Base-by-base conservation (phyloP, 1,139 yeast genomes). In the Eremothecium sinecaudum region DNA sequence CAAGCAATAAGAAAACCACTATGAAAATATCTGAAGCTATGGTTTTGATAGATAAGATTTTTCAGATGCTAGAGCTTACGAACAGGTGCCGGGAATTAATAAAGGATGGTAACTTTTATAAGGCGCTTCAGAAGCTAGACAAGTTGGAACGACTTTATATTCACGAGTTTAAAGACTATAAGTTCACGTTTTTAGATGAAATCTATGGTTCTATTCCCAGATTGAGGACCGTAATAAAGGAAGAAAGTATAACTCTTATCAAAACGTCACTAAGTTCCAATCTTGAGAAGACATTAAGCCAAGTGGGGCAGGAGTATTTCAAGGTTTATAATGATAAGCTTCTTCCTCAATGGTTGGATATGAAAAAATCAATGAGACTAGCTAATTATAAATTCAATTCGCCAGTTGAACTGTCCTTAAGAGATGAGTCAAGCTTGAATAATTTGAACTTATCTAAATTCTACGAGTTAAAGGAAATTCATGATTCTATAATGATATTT, bases 61-160 rank as follows among this genome's bases (percentile, higher is more conserved):
- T 87, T 21, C 87, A 80, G 45, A 90, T 87, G 8, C 66, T 90
- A 41, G 94, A 87, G 51, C 70, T 80, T 47, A 81, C 94, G 17
- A 87, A 86, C 56, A 80, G 78, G 50, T 83, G 86, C 35, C 86
- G 84, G 53, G 92, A 82, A 33, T 64, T 86, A 52, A 79, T 86
- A 43, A 74, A 77, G 47, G 79, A 79, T 45, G 48, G 48, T 15
- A 50, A 49, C 26, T 82, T 83, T 49, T 90, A 84, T 58, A 81
- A 81, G 41, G 96, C 97, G 0, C 70, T 90, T 46, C 84, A 84
- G 53, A 73, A 82, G 44, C 63, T 86, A 37, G 90, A 84, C 41
- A 92, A 79, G 49, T 63, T 90, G 45, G 70, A 70, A 41, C 73
- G 70, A 38, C 65, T 80, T 28, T 86, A 81, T 46, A 62, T 81